These are phyloP conservation scores for Datura wrightii DNA, from an alignment of 257 asterid species.

Conservation along the genomic window DNA sequence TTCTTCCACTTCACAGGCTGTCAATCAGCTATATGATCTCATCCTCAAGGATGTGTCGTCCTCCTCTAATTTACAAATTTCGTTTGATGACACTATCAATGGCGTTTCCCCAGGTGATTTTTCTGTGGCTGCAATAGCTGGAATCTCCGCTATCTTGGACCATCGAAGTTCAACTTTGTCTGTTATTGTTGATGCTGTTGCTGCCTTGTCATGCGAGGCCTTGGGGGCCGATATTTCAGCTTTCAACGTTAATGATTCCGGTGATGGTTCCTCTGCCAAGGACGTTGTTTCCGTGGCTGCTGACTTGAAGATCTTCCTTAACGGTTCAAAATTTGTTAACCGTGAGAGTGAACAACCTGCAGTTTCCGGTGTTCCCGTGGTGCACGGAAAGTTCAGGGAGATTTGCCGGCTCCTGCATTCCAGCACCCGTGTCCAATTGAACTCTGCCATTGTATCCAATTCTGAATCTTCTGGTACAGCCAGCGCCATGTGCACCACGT, in stretches of 20 bases:
- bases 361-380: conserved; percentile 62
- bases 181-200: conserved; percentile 63
- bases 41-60: conserved; percentile 42
- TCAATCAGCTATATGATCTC: conserved; percentile 48
- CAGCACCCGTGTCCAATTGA: conserved; percentile 70
- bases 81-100: conserved; percentile 35
- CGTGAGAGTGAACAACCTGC: conserved; percentile 44
- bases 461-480: conserved; percentile 47
- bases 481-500: conserved; percentile 51
- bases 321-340: conserved; percentile 70
- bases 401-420: conserved; percentile 59
- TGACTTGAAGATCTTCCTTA: conserved; percentile 71
- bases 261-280: conserved; percentile 86
- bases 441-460: conserved; percentile 54
- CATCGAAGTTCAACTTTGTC: conserved; percentile 54
- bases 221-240: conserved; percentile 61
- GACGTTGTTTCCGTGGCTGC: conserved; percentile 86
- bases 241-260: conserved; percentile 85
- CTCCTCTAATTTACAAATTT: conserved; percentile 14
- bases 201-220: conserved; percentile 93
- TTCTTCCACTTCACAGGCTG: conserved; percentile 44
- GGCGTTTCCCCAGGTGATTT: conserved; percentile 52
- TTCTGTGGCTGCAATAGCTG: conserved; percentile 59
- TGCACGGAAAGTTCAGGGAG: conserved; percentile 76
- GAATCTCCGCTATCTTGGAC: conserved; percentile 71